Evolutionary conservation across 768 basidiomycete species (phyloP).

Genomic region (Tulasnella sp.): DNA sequence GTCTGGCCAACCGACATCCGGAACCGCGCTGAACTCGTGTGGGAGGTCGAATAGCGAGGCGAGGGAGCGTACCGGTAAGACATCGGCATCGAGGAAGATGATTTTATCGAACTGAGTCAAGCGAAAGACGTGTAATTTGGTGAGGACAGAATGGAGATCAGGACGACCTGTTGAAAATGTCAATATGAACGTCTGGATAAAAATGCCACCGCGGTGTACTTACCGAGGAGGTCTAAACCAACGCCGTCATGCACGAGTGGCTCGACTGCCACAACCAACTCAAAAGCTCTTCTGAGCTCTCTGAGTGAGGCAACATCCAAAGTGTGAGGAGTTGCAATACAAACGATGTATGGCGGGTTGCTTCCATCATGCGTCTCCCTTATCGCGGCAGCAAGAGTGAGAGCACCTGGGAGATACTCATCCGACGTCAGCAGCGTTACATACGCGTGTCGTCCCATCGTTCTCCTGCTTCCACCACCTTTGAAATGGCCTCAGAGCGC

Average conservation of each 20-base stretch:
- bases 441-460: too few relatives aligned
- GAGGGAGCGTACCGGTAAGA: slow-evolving; percentile 75
- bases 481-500: too few relatives aligned
- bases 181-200: background rate
- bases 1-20: slow-evolving; percentile 98
- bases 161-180: slow-evolving; percentile 60
- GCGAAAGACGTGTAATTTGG: slow-evolving; percentile 92
- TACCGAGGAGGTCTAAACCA: slow-evolving; percentile 73
- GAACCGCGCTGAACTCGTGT: slow-evolving; percentile 80
- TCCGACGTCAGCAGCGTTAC: slow-evolving; percentile 88
- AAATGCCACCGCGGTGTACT: slow-evolving; percentile 23
- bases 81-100: slow-evolving; percentile 85
- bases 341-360: slow-evolving; percentile 55
- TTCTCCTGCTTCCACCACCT: too few relatives aligned
- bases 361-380: slow-evolving; percentile 59
- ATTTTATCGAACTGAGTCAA: slow-evolving; percentile 75
- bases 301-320: slow-evolving; percentile 74
- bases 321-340: slow-evolving; percentile 87
- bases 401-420: slow-evolving; percentile 83
- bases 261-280: slow-evolving; percentile 86
- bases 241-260: slow-evolving; percentile 58
- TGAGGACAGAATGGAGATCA: slow-evolving; percentile 85
- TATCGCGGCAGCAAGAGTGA: slow-evolving; percentile 74
- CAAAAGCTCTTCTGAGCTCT: slow-evolving; percentile 63
- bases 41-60: slow-evolving; percentile 82